phyloP scores from a whole-genome alignment of 1,284 basidiomycete genomes.

The Cutaneotrichosporon sp. region DNA sequence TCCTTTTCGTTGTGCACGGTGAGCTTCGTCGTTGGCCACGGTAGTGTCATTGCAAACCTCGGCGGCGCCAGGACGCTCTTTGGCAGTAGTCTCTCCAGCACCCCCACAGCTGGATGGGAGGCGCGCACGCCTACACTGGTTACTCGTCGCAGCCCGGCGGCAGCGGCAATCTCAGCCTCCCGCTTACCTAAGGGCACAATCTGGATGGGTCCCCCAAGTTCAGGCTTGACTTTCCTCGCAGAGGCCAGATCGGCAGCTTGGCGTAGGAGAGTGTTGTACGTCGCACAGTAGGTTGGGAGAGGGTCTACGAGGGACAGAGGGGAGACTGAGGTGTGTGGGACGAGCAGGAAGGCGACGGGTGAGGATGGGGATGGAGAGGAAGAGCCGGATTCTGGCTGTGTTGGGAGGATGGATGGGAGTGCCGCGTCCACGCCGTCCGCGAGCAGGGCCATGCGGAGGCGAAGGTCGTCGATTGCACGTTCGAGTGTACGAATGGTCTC shows the following conservation, averaged over 20 bases:
- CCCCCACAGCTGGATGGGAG: conserved; percentile 28
- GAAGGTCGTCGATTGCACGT: conserved; percentile 51
- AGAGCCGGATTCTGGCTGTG: conserved; percentile 17
- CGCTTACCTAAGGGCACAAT: conserved; percentile 69
- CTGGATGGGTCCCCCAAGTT: too few relatives aligned
- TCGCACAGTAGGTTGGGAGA: conserved; percentile 40
- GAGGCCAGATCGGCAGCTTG: conserved; percentile 22
- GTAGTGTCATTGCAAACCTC: conserved; percentile 37
- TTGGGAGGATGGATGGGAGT: conserved; percentile 23
- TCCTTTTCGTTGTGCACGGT: conserved; percentile 15
- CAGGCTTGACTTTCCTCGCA: too few relatives aligned
- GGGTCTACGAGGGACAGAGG: conserved; percentile 37
- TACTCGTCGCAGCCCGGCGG: conserved; percentile 63
- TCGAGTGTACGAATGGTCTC: conserved; percentile 72
- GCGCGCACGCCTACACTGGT: conserved; percentile 60
- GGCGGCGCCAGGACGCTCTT: conserved; percentile 37
- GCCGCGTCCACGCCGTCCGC: conserved; percentile 18
- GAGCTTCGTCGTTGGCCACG: conserved; percentile 47
- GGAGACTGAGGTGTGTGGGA: conserved; percentile 37
- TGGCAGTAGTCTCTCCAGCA: conserved; percentile 28
- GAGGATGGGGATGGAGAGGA: background rate
- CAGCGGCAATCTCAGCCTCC: conserved; percentile 60
- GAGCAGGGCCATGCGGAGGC: conserved; percentile 29
- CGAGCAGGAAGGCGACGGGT: conserved; percentile 31
- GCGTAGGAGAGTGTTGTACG: conserved; percentile 40